Evolutionary conservation across 495 filamentous ascomycete genomes (phyloP), one percentile per base, ranked within the genome.

Genomic region (Penicillium canescens): DNA sequence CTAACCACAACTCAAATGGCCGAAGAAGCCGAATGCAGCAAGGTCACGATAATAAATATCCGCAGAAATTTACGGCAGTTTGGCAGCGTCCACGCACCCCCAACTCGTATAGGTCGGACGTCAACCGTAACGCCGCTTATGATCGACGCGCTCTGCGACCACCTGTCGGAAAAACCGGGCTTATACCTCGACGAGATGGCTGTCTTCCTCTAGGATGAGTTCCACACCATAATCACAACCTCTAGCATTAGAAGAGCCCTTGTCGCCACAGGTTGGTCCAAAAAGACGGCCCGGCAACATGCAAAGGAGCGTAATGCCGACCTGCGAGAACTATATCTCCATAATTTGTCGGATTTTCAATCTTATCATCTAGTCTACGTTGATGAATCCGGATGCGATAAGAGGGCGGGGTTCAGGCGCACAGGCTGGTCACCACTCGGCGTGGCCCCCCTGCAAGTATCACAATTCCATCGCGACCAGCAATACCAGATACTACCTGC

Each of bases 111-210:
- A 9, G 66, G 64, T 43, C 47, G 58, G 14, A 50, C 35, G 42
- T 51, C 49, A 33, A 48, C 24, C 47, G 57, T 73, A 20, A 61
- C 60, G 20, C 60, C 57, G 24, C 26, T 45, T 12, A 70, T 73
- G 52, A 44, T 66, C n/a, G 48, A 63, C 37, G 59, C 53, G 6
- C 61, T 71, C 13, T 61, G 56, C 55, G 63, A 69, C 45, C 48
- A 70, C 52, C 43, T 70, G 18, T 51, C 65, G 8, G 69, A 68
- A 49, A 72, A 71, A 50, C 69, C 71, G 42, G 47, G 46, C 37
- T 47, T 67, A 40, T 67, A 60, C 21, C 59, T 23, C 20, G 58
- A 69, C 28, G 65, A 77, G 46, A 72, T 75, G 59, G 64, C 52
- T 2, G 24, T 66, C 34, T 71, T 68, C 42, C 34, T 72, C 39